Percentiles rank a stretch among this genome's conserved stretches.
These are phyloP conservation scores for Diaporthe citri DNA, from an alignment of 2,329 filamentous ascomycete species.

Conservation along the genomic window DNA sequence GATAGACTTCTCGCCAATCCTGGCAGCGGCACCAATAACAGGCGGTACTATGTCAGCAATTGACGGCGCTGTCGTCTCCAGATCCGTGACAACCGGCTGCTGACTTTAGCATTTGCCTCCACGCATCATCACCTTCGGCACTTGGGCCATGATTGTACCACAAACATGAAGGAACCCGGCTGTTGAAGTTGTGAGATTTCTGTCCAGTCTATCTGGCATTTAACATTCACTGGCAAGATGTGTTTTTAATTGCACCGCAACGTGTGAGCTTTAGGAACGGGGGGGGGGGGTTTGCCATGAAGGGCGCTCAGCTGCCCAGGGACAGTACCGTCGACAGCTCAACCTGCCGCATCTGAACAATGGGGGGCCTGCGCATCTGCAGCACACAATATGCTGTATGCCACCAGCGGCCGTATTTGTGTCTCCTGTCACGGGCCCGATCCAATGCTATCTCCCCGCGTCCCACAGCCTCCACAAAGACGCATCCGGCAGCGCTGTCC, in stretches of 20 bases:
- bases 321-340: not conserved
- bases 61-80: slow-evolving; percentile 7
- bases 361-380: not conserved
- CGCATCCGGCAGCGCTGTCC: not conserved
- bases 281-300: not conserved
- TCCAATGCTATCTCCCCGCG: slow-evolving; percentile 26
- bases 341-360: slow-evolving; percentile 8
- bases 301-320: not conserved
- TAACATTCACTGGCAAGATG: not conserved
- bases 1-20: slow-evolving; percentile 1
- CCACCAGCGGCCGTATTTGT: slow-evolving; percentile 23
- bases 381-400: not conserved
- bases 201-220: not conserved
- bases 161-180: not conserved
- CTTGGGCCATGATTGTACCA: not conserved
- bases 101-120: slow-evolving; percentile 19
- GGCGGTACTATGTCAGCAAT: slow-evolving; percentile 13
- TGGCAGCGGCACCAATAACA: not conserved
- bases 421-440: slow-evolving; percentile 24
- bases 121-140: slow-evolving; percentile 6
- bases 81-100: slow-evolving; percentile 4
- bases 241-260: not conserved
- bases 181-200: not conserved
- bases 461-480: slow-evolving; percentile 27
- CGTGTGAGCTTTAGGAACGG: not conserved